A percentile compares a stretch with the other conserved stretches of the same genome.
Conservation (phyloP, 148 eudicot genomes). For the Suaeda aralocaspica region DNA sequence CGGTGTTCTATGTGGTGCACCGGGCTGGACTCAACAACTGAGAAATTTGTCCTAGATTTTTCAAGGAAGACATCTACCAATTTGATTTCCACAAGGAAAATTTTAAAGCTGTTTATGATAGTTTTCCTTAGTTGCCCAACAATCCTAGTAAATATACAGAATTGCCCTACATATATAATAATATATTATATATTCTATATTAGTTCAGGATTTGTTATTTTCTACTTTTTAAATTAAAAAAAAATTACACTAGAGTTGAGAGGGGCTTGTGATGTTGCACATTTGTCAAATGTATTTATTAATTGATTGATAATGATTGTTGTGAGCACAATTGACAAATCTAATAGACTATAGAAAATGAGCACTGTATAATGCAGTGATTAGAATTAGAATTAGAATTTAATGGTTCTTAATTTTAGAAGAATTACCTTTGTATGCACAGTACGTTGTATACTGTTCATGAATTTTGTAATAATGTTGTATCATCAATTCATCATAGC, state of each 20-base stretch:
- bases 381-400: not conserved
- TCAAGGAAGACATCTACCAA: slow-evolving; percentile 41
- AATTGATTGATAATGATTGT: not conserved
- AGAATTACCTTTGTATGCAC: too few species aligned
- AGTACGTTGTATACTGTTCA: too few species aligned
- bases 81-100: slow-evolving; percentile 56
- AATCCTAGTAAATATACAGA: slow-evolving; percentile 14
- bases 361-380: not conserved
- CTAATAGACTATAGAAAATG: not conserved
- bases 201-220: slow-evolving; percentile 8
- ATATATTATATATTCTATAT: slow-evolving; percentile 1
- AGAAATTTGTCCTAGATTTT: slow-evolving; percentile 34
- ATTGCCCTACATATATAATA: not conserved
- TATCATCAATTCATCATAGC: too few species aligned
- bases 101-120: slow-evolving; percentile 22
- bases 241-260: slow-evolving; percentile 1
- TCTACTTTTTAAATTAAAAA: not conserved
- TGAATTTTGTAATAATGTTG: too few species aligned
- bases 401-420: too few species aligned
- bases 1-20: slow-evolving; percentile 54
- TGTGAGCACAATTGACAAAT: not conserved
- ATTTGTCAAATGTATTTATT: slow-evolving; percentile 10
- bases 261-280: not conserved
- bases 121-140: not conserved
- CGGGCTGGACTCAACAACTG: slow-evolving; percentile 32